Conservation (phyloP, 331 rosid species). For the Acacia concinna region DNA sequence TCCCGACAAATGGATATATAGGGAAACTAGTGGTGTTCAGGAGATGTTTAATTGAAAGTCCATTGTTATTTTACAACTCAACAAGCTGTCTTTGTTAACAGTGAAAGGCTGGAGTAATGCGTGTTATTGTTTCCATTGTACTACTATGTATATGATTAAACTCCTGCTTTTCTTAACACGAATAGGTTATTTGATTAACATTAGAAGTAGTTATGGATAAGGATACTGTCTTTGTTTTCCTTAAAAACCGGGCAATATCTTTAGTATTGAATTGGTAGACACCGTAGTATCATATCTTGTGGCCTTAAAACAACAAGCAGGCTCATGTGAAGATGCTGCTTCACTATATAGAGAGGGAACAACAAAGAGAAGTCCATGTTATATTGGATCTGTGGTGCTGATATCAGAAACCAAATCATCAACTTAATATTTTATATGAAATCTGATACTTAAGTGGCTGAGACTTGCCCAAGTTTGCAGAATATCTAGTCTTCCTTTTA, state of each 20-base stretch:
- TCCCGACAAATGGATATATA: neutral
- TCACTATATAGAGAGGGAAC: neutral
- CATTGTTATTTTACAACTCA: neutral
- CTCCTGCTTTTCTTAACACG: neutral
- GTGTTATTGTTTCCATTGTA: neutral
- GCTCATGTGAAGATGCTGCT: neutral
- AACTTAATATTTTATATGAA: neutral
- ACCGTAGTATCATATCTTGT: neutral
- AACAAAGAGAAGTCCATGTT: neutral
- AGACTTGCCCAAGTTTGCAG: neutral
- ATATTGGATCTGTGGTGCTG: neutral
- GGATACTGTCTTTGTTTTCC: neutral
- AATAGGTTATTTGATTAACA: too few relatives aligned
- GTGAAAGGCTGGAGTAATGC: neutral
- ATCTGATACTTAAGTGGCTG: neutral
- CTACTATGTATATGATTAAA: neutral
- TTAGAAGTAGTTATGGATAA: too few relatives aligned
- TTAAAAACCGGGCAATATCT: neutral
- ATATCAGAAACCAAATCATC: neutral
- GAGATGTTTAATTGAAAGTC: neutral
- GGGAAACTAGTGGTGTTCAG: neutral
- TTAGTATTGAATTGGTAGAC: neutral
- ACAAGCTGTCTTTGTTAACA: neutral
- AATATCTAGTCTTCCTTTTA: neutral
- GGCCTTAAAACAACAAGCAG: neutral